Evolutionary conservation across 2,329 filamentous ascomycete species (phyloP).

Genomic region (Dryadomyces quercivorus): DNA sequence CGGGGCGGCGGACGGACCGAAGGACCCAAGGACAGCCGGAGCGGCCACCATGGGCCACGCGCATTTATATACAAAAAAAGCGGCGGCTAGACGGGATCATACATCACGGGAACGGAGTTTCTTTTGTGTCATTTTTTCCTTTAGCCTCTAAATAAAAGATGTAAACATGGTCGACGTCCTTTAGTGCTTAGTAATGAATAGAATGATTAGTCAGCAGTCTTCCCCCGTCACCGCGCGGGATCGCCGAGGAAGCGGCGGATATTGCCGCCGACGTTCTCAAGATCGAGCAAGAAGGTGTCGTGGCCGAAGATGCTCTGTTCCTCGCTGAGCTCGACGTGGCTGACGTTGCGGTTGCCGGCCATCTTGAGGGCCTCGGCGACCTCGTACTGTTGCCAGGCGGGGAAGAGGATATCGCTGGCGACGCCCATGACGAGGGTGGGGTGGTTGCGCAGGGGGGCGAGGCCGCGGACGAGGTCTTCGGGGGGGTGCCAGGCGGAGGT

Average conservation of each 20-base stretch:
- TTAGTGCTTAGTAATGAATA: not conserved
- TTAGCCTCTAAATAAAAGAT: not conserved
- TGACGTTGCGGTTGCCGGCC: constrained; percentile 68
- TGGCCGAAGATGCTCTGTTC: constrained; percentile 93
- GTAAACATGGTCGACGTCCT: not conserved
- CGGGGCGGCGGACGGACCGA: too few species aligned
- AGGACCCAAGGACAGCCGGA: not conserved
- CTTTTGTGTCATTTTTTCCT: constrained; percentile 1
- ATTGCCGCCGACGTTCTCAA: constrained; percentile 82
- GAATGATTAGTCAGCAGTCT: too few species aligned
- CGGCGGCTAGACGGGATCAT: not conserved
- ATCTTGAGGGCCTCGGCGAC: constrained; percentile 72
- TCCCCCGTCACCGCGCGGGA: too few species aligned
- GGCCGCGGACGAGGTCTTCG: constrained; percentile 64
- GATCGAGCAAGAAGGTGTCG: constrained; percentile 86
- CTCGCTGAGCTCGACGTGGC: constrained; percentile 84
- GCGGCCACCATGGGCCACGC: not conserved
- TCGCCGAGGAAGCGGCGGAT: constrained; percentile 60
- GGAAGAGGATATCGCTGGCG: constrained; percentile 90
- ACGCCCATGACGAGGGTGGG: constrained; percentile 87
- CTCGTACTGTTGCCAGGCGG: constrained; percentile 95
- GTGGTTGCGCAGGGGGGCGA: constrained; percentile 59
- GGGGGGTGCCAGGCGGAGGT: constrained; percentile 45
- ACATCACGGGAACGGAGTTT: not conserved
- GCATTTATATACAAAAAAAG: not conserved